phyloP scores from a whole-genome alignment of 495 filamentous ascomycete species.

The Massariosphaeria phaeospora region DNA sequence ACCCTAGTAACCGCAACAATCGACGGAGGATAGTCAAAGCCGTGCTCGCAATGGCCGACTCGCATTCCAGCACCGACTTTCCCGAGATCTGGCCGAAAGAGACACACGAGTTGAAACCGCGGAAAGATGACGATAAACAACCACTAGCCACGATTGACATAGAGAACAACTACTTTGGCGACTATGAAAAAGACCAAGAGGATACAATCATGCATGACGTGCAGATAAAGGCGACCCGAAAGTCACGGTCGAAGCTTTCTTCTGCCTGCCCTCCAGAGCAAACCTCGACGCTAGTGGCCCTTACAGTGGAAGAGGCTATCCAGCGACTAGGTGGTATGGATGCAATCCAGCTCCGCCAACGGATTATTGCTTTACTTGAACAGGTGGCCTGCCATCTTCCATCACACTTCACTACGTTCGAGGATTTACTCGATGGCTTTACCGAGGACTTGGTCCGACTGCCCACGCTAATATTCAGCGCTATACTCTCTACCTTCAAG shows the following conservation, averaged over 20 bases:
- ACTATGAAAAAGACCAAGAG: conserved; percentile 55
- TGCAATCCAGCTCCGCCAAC: conserved; percentile 41
- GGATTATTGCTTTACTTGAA: conserved; percentile 44
- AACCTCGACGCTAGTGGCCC: neutral
- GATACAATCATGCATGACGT: conserved; percentile 42
- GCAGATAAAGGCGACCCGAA: conserved; percentile 25
- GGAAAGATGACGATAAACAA: conserved; percentile 37
- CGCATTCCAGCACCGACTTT: conserved; percentile 50
- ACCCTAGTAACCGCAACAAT: conserved; percentile 41
- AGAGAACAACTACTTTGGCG: conserved; percentile 53
- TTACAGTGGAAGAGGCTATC: neutral
- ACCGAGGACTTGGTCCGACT: conserved; percentile 60
- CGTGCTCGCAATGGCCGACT: conserved; percentile 59
- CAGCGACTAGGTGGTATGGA: conserved; percentile 43
- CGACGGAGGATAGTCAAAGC: conserved; percentile 54
- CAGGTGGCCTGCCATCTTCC: conserved; percentile 43
- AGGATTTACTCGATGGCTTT: conserved; percentile 63
- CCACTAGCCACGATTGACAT: conserved; percentile 50
- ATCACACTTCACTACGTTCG: conserved; percentile 39
- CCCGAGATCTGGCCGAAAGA: conserved; percentile 58
- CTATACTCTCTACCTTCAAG: conserved; percentile 55
- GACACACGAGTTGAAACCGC: conserved; percentile 44
- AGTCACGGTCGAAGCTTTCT: neutral
- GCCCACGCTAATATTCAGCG: conserved; percentile 64
- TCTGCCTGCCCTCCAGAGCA: neutral